Evolutionary conservation across 495 filamentous ascomycete genomes (phyloP).

Genomic region (Glonium stellatum): DNA sequence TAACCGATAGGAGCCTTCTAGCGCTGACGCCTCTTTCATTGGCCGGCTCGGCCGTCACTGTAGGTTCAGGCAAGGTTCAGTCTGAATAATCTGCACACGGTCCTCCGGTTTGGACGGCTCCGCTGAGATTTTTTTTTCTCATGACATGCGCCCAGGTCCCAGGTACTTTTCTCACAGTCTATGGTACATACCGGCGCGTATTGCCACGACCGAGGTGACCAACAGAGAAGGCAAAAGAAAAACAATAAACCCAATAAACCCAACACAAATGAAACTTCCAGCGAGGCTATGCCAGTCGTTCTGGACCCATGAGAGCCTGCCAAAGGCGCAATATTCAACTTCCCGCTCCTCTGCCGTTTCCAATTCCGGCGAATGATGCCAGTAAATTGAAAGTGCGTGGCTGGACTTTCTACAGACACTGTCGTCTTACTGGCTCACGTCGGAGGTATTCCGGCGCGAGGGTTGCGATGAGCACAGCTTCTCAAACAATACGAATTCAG

Average conservation of each 20-base stretch:
- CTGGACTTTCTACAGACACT: neutral
- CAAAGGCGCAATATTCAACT: neutral
- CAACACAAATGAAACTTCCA: neutral
- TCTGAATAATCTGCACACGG: neutral
- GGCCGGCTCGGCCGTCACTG: neutral
- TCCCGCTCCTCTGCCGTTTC: neutral
- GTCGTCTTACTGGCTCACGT: neutral
- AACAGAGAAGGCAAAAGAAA: neutral
- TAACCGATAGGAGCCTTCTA: neutral
- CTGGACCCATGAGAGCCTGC: neutral
- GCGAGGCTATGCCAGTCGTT: neutral
- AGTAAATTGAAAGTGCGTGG: neutral
- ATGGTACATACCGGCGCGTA: neutral
- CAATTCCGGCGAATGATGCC: neutral
- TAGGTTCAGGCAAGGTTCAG: neutral
- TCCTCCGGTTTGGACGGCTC: neutral
- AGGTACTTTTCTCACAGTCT: too few species aligned
- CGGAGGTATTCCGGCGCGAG: neutral
- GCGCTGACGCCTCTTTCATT: neutral
- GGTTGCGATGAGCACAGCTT: neutral
- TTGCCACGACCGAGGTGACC: neutral
- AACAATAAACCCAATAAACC: too few species aligned
- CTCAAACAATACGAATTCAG: neutral
- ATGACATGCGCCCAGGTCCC: too few species aligned
- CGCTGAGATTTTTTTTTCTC: neutral